Base-by-base conservation (phyloP, 139 green algal species). In the Pleodorina starrii region DNA sequence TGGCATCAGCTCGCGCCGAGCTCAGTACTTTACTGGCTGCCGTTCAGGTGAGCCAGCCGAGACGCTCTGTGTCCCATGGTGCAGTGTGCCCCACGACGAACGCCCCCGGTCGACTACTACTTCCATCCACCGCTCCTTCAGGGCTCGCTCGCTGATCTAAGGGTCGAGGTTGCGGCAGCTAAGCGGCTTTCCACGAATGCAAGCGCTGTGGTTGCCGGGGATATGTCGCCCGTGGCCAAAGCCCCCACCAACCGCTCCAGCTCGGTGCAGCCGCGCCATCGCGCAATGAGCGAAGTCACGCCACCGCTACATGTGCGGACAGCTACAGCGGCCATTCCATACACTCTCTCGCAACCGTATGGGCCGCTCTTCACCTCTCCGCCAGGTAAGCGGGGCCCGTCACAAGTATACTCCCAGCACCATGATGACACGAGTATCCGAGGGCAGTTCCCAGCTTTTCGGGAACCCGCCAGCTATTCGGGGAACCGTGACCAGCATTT, bases 181-280 rank as follows among this genome's bases (percentile, higher is more conserved):
- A 92, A 92, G 84, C 89, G 89, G 0, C 59, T 92, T 4, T 87
- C 82, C 27, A 92, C 44, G 19, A 84, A 90, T 46, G 84, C 89
- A 5, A 84, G 71, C 32, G 83, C 89, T 21, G 89, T 57, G 23
- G 76, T 90, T 11, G 44, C 75, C 5, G 81, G 87, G 12, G 63
- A 85, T n/a, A 72, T 76, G 35, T 90, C 85, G 6, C 83, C 83
- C 0, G 46, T 60, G 4, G 63, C 83, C 0, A 88, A 88, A 40
- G 46, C 4, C n/a, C 54, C 81, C 6, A 36, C 29, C 10, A 63
- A 27, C 23, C 79, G 81, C 14, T 77, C 81, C 7, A 32, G 36
- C 4, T 87, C 81, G 2, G 81, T 57, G 16, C 81, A 87, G 3
- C 40, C 40, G 29, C 81, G 81, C 0, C 43, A 63, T 19, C 81